Conservation (phyloP, 345 rosid species). For the Gossypium arboreum region DNA sequence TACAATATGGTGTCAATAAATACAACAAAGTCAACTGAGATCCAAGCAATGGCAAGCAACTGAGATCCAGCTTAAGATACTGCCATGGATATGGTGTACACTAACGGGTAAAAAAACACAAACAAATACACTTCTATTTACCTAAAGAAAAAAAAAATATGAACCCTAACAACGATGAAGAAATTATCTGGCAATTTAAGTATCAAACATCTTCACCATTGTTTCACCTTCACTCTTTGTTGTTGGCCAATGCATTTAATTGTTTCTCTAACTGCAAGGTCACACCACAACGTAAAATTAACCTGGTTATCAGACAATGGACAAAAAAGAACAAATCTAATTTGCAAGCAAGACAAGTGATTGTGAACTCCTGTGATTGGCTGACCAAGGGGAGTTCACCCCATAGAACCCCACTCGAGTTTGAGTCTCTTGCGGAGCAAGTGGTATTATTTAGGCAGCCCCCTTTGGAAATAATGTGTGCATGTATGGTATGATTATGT, state of each 20-base stretch:
- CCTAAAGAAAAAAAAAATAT: slow-evolving; percentile 10
- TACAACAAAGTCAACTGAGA: slow-evolving; percentile 29
- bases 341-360: not conserved
- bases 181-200: not conserved
- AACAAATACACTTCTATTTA: slow-evolving; percentile 6
- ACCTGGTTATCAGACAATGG: not conserved
- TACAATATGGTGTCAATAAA: slow-evolving; percentile 26
- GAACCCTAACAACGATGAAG: not conserved
- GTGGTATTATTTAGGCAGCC: too few relatives aligned
- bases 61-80: slow-evolving; percentile 6
- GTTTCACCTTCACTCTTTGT: slow-evolving; percentile 35
- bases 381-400: too few relatives aligned
- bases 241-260: slow-evolving; percentile 38
- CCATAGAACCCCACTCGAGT: too few relatives aligned
- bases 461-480: not conserved
- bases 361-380: not conserved
- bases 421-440: too few relatives aligned
- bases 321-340: not conserved
- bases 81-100: slow-evolving; percentile 24
- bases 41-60: slow-evolving; percentile 20
- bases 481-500: not conserved
- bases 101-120: slow-evolving; percentile 19
- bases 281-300: not conserved
- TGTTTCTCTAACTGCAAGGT: slow-evolving; percentile 65
- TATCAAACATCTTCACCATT: not conserved